Evolutionary conservation across 768 basidiomycete species (phyloP), one percentile per base, ranked within the genome.

Genomic region (Kwoniella heveanensis): DNA sequence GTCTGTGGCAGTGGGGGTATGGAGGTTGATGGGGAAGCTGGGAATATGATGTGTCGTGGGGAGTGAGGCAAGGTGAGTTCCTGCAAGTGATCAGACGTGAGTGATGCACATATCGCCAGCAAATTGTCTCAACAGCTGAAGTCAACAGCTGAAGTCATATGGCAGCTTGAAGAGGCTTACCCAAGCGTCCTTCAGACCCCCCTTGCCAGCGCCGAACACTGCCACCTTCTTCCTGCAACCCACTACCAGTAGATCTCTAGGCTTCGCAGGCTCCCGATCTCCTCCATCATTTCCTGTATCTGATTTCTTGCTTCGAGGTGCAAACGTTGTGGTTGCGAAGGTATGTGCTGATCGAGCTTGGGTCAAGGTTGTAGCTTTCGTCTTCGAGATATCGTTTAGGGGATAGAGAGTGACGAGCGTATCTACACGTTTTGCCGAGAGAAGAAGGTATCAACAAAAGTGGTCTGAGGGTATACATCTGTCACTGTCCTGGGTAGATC

Each of bases 11-110:
- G 84, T 78, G 15, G 83, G 82, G 53, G 87, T 81, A 25, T 89
- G 17, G 89, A 82, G 0, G 88, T 87, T 0, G 91, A 90, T 83
- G 77, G 91, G 86, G 39, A 91, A 65, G 27, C 87, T 54, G 91
- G 79, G 76, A 97, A 94, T 1, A 87, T 83, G 54, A 96, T 87
- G 0, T 85, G 83, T 44, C 96, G 86, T n/a, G 96, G 88, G 9
- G 93, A 92, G 77, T 98, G 95, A 13, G 94, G 90, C 2, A 97
- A 83, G 0, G 83, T 72, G 2, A 87, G 82, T 85, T 98, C 95
- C 90, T 94, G 54, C 19, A 25, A 37, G 10, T 6, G 19, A n/a
- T 27, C 19, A 44, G 3, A 44, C 39, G 17, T 44, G 6, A 44
- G 39, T 9, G 39, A 32, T n/a, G n/a, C n/a, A n/a, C n/a, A n/a